Percentiles rank a stretch among this genome's conserved stretches.
Conservation (phyloP, 805 yeast genomes). For the Candida ulmi region DNA sequence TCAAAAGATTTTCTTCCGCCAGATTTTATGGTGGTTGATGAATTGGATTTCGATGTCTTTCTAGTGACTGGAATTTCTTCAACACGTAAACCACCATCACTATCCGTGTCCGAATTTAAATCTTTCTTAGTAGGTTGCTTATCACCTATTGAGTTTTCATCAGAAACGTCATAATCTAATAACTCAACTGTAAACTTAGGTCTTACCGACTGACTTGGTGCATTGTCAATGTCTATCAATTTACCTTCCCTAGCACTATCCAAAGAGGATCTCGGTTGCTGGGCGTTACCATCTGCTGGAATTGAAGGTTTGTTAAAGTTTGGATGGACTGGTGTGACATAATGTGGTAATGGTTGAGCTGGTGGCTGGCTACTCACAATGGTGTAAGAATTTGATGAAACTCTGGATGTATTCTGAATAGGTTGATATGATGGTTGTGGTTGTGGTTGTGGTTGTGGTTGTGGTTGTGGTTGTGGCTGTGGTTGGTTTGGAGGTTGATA, state of each 20-base stretch:
- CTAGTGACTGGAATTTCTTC: not conserved
- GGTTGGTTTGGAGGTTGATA: not conserved
- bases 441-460: not conserved
- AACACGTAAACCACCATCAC: not conserved
- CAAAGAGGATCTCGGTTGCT: too few relatives aligned
- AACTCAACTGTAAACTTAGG: conserved; percentile 16
- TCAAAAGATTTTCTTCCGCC: not conserved
- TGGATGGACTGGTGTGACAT: not conserved
- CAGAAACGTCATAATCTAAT: conserved; percentile 12
- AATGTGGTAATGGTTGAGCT: not conserved
- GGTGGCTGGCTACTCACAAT: not conserved
- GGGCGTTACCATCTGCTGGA: not conserved
- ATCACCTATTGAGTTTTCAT: not conserved
- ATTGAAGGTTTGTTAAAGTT: not conserved
- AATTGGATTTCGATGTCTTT: not conserved
- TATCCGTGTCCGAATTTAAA: not conserved
- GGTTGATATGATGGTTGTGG: not conserved
- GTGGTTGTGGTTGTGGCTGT: not conserved
- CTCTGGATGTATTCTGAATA: too few relatives aligned
- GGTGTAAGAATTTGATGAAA: not conserved
- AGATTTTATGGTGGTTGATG: not conserved
- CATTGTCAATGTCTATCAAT: conserved; percentile 14
- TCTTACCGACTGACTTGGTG: conserved; percentile 6
- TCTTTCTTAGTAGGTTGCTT: not conserved
- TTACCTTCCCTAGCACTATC: conserved; percentile 3